Evolutionary conservation across 2,329 filamentous ascomycete species (phyloP).

Genomic region (Torrubiella hemipterigena): DNA sequence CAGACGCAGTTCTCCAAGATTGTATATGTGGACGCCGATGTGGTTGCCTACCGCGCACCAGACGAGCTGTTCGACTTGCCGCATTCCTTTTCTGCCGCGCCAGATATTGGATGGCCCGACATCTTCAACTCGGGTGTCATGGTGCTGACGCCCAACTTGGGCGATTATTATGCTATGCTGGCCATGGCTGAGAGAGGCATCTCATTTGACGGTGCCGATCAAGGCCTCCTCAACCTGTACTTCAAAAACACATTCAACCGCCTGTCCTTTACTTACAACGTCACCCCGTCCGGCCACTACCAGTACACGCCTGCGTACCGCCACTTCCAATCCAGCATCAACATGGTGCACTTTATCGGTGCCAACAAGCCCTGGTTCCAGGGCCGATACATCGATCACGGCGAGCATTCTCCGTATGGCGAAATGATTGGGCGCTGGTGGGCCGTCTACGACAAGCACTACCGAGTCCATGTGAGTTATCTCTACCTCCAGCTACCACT

Average conservation of each 20-base stretch:
- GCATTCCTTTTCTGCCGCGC: conserved; percentile 57
- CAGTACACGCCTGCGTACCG: conserved; percentile 93
- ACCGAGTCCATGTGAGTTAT: conserved; percentile 43
- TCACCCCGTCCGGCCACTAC: conserved; percentile 91
- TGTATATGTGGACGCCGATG: conserved; percentile 88
- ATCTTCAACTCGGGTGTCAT: conserved; percentile 97
- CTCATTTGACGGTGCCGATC: conserved; percentile 94
- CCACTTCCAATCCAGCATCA: conserved; percentile 84
- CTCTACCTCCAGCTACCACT: not conserved
- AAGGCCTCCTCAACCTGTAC: conserved; percentile 90
- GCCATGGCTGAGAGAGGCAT: conserved; percentile 77
- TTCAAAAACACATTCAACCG: conserved; percentile 76
- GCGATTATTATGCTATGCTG: conserved; percentile 74
- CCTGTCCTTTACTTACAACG: conserved; percentile 91
- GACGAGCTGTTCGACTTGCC: conserved; percentile 76
- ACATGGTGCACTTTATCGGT: conserved; percentile 90
- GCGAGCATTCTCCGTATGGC: conserved; percentile 57
- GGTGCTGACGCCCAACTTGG: conserved; percentile 76
- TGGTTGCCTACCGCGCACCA: conserved; percentile 79
- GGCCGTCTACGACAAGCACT: conserved; percentile 85
- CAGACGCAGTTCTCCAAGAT: conserved; percentile 83
- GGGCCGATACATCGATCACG: conserved; percentile 42
- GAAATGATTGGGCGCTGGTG: conserved; percentile 86
- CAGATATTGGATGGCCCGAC: conserved; percentile 97
- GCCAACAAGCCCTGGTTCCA: conserved; percentile 77